Evolutionary conservation across 2,329 filamentous ascomycete species (phyloP), one percentile per base, ranked within the genome.

Genomic region (Didymellaceae sp.): DNA sequence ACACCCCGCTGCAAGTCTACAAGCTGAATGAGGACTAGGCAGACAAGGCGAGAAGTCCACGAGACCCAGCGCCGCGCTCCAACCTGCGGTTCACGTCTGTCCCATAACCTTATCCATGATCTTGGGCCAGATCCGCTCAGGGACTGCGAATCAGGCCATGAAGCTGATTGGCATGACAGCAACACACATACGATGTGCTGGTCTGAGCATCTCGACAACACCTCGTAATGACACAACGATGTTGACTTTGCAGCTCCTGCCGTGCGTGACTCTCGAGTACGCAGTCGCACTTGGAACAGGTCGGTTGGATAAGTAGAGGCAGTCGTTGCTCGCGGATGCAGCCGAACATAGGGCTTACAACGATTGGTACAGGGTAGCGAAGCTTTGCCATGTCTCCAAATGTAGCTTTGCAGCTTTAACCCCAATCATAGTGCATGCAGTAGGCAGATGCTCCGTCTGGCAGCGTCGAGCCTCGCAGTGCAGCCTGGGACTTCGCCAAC

Each of bases 41-140:
- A 56, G 55, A 61, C 54, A 50, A 61, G 62, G 26, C 43, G 33
- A 37, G 41, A 40, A 24, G 54, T 41, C 45, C 57, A 56, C 57
- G 49, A 38, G 46, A 39, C 45, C 33, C 38, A 47, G 28, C 26
- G 50, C 51, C 44, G 54, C 54, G 55, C 52, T 49, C 43, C 54
- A 51, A 58, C 49, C 58, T 64, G 59, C 40, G 45, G 65, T 63
- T 65, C 63, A 64, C 59, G 65, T 59, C 58, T 55, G 52, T 35
- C 51, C 43, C 54, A 11, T 57, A 71, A 66, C 67, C 65, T 72
- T 69, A 71, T 67, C 68, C 68, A 66, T 59, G 50, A 53, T 30
- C 20, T 54, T 55, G 68, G 68, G 67, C 62, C 67, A 63, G 44
- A 60, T 57, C 54, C 51, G 55, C 55, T 61, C 61, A 66, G 65